Conservation (phyloP, 306 rosid species). For the Hippophae tibetana region DNA sequence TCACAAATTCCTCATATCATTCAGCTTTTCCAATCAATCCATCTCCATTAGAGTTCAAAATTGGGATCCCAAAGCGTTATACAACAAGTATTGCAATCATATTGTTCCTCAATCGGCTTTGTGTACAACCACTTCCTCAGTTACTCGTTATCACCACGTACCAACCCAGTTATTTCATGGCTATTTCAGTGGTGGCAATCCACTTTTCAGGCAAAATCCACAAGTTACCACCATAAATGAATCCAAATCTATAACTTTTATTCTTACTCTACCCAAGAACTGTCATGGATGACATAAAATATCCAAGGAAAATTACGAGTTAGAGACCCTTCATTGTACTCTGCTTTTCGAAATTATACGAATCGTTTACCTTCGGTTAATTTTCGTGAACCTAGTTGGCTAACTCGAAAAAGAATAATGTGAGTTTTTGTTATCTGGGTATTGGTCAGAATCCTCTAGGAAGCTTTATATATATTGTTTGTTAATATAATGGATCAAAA, state of each 20-base stretch:
- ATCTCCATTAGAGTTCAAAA: background rate
- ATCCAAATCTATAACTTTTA: slow-evolving; percentile 20
- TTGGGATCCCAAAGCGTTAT: slow-evolving; percentile 15
- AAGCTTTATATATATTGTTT: slow-evolving; percentile 53
- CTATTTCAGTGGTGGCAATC: slow-evolving; percentile 56
- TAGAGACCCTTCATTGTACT: slow-evolving; percentile 7
- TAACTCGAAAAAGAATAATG: slow-evolving; percentile 10
- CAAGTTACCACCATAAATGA: background rate
- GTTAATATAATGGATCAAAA: no score
- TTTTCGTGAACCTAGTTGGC: slow-evolving; percentile 27
- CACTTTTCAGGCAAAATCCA: slow-evolving; percentile 25
- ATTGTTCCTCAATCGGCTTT: slow-evolving; percentile 31
- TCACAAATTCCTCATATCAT: no score
- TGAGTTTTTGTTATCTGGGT: slow-evolving; percentile 39
- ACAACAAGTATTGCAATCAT: slow-evolving; percentile 40
- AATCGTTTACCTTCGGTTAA: slow-evolving; percentile 27
- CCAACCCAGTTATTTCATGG: slow-evolving; percentile 29
- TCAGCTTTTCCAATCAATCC: slow-evolving; percentile 6
- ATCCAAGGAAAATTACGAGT: slow-evolving; percentile 33
- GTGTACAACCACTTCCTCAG: slow-evolving; percentile 6
- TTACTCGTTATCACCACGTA: background rate
- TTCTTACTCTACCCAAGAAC: slow-evolving; percentile 19
- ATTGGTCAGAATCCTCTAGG: slow-evolving; percentile 53
- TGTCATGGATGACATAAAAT: slow-evolving; percentile 17
- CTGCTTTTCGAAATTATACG: background rate